Base-by-base conservation (phyloP, 1,284 basidiomycete genomes). In the Takashimella koratensis region DNA sequence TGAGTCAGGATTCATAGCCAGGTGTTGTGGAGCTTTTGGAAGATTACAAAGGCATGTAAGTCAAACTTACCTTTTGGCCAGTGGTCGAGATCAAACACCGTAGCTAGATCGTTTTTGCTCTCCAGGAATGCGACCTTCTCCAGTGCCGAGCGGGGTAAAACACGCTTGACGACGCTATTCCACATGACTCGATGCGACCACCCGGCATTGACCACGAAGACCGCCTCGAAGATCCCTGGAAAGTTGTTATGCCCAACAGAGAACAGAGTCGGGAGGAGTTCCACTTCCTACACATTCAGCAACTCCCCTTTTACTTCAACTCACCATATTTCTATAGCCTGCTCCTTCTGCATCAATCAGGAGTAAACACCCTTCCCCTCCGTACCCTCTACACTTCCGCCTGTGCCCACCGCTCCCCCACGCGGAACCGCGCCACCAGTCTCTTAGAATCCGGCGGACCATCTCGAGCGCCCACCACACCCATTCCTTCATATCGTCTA, bases 171-270 rank as follows among this genome's bases (percentile, higher is more conserved):
- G 39, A 79, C 67, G 10, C 53, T 54, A 25, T 70, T 70, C 79
- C 79, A 81, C 65, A 80, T 76, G 20, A 75, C 74, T 5, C 76
- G 66, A 45, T 79, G 77, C 3, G 76, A 73, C 79, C 79, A 81
- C 16, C 78, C 76, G 20, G 77, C 77, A 63, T 79, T 78, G 50
- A 79, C 63, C 13, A 81, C 65, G 60, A 76, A 78, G 45, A 80
- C 74, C 3, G 60, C 59, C 24, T 71, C 67, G 44, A 76, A 67
- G 39, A 74, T 56, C 0, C 74, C 73, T 0, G 77, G 76, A 52
- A 74, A 78, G 55, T 74, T 64, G 49, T 69, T 63, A 53, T 73
- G 67, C 1, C 67, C 68, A 1, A 76, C 66, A 11, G 66, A 62
- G 6, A 73, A 50, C 5, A 77, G 51, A 8, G 68, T 71, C 2